A percentile compares a stretch with the other conserved stretches of the same genome.
Evolutionary conservation across 1,284 basidiomycete species (phyloP).

Genomic region (Trametes pubescens): DNA sequence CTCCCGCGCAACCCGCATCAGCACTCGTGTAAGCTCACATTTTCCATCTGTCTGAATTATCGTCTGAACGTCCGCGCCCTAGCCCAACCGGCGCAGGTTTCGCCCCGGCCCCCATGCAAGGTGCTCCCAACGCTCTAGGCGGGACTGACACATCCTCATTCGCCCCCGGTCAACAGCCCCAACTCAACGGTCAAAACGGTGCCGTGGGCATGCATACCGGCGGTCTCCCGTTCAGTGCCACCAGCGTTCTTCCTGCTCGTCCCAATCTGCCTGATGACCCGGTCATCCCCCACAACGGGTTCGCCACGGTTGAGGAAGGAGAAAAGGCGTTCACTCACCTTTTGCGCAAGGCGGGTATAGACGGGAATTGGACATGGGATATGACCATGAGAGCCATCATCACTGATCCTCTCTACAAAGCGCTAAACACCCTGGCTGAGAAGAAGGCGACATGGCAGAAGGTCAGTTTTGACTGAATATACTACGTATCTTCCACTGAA

Average conservation of each 20-base stretch:
- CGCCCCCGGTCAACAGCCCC: constrained; percentile 42
- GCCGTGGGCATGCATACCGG: constrained; percentile 59
- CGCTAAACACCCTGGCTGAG: constrained; percentile 91
- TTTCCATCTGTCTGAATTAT: no score
- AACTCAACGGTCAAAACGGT: constrained; percentile 56
- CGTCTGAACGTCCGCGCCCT: constrained; percentile 11
- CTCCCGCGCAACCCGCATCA: constrained; percentile 43
- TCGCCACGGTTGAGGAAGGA: constrained; percentile 86
- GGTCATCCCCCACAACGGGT: constrained; percentile 88
- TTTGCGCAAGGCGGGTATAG: constrained; percentile 87
- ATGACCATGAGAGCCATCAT: constrained; percentile 97
- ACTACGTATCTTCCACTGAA: constrained; percentile 19
- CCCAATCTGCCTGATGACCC: constrained; percentile 86
- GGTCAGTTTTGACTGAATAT: constrained; percentile 52
- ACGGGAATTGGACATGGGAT: constrained; percentile 97
- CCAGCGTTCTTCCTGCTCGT: constrained; percentile 71
- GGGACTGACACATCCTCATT: constrained; percentile 46
- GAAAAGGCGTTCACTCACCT: constrained; percentile 94
- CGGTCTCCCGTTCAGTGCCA: constrained; percentile 62
- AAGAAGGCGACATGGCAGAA: constrained; percentile 95
- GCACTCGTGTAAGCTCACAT: constrained; percentile 37
- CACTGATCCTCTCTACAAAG: constrained; percentile 97
- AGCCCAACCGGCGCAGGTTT: constrained; percentile 33
- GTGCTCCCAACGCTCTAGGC: constrained; percentile 45
- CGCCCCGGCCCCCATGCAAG: constrained; percentile 37